Conservation (phyloP, 75 land plant species). For the Selaginella tamariscina region DNA sequence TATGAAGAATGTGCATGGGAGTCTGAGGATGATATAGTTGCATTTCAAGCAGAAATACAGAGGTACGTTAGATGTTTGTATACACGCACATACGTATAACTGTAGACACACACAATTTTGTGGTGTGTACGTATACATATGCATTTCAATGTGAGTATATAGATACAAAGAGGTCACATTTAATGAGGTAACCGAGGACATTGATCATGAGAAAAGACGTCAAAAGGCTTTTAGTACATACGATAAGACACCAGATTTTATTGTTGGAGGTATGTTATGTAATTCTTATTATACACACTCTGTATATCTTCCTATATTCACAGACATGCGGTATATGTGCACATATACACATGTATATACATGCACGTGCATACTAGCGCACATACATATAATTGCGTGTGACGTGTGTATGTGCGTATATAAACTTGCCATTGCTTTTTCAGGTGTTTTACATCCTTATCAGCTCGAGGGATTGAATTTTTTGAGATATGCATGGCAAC, state of each 20-base stretch:
- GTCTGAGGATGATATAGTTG: constrained; percentile 73
- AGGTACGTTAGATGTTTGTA: too few relatives aligned
- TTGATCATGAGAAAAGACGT: constrained; percentile 34
- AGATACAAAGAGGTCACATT: constrained; percentile 44
- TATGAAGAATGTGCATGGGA: constrained; percentile 98
- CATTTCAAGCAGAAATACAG: constrained; percentile 75
- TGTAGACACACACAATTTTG: too few relatives aligned
- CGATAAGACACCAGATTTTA: constrained; percentile 70
- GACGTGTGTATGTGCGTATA: neutral
- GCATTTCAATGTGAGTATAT: too few relatives aligned
- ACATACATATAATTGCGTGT: neutral
- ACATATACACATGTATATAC: too few relatives aligned
- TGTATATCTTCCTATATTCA: too few relatives aligned
- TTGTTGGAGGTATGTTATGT: constrained; percentile 56
- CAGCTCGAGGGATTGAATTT: constrained; percentile 97
- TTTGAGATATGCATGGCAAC: constrained; percentile 83
- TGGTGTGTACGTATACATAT: too few relatives aligned
- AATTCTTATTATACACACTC: too few relatives aligned
- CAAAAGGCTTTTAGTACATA: constrained; percentile 41
- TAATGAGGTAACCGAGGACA: constrained; percentile 13
- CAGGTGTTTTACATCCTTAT: constrained; percentile 84
- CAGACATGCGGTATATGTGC: too few relatives aligned
- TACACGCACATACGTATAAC: too few relatives aligned
- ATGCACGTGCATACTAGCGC: too few relatives aligned
- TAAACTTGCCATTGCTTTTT: constrained; percentile 5